These are phyloP conservation scores for Cutaneotrichosporon spelunceum DNA, from an alignment of 1,284 basidiomycete genomes.

Conservation along the genomic window DNA sequence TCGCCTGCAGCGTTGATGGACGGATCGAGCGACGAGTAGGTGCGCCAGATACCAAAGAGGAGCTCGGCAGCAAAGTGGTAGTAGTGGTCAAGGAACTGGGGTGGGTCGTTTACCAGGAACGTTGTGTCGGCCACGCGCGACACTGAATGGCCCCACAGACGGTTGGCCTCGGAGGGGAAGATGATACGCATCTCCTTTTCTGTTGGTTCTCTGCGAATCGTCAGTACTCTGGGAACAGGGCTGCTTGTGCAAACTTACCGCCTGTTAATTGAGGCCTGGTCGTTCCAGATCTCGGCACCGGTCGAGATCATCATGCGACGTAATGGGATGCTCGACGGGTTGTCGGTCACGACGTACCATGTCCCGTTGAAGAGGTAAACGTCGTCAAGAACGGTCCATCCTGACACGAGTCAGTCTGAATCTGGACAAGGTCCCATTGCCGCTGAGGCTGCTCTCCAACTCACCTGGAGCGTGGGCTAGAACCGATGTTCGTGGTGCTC, in stretches of 20 bases:
- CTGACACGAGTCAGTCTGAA: constrained; percentile 3
- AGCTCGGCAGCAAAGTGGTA: constrained; percentile 74
- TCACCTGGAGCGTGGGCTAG: constrained; percentile 50
- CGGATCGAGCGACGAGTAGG: constrained; percentile 74
- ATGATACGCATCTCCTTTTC: constrained; percentile 75
- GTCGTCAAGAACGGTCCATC: constrained; percentile 75
- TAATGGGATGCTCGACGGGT: constrained; percentile 49
- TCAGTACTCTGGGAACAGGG: constrained; percentile 3
- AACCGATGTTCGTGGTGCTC: constrained; percentile 39
- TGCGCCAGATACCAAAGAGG: constrained; percentile 81
- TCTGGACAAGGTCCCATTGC: neutral
- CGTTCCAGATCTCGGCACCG: constrained; percentile 53
- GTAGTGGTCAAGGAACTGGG: constrained; percentile 66
- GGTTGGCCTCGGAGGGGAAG: constrained; percentile 63
- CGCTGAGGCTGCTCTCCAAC: constrained; percentile 14
- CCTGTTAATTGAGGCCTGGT: constrained; percentile 50
- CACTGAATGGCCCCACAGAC: constrained; percentile 61
- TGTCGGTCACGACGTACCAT: constrained; percentile 53
- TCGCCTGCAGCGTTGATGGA: constrained; percentile 63
- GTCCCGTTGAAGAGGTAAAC: constrained; percentile 56
- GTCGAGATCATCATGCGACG: constrained; percentile 52
- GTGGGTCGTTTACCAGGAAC: constrained; percentile 69
- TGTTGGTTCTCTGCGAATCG: constrained; percentile 57
- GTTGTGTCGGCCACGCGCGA: constrained; percentile 47
- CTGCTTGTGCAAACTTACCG: constrained; percentile 32